A percentile compares a stretch with the other conserved stretches of the same genome.
These are phyloP conservation scores for Fusarium annulatum DNA, from an alignment of 2,329 filamentous ascomycete species.

Conservation along the genomic window DNA sequence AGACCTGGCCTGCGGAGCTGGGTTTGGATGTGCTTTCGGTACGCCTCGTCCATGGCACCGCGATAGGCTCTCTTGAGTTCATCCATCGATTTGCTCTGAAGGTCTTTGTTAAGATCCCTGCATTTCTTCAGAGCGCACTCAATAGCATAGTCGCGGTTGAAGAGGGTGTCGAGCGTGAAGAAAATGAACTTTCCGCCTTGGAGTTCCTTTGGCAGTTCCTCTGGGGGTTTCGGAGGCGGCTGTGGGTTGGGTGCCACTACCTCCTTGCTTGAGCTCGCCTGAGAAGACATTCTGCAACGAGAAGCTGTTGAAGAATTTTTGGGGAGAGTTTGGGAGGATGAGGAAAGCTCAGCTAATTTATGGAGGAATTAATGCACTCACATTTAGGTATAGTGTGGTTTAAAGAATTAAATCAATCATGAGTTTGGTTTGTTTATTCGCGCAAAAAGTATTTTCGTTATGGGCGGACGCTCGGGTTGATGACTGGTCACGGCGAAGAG, in stretches of 20 bases:
- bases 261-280: not conserved
- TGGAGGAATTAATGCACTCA: no score
- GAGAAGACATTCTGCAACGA: no score
- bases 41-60: not conserved
- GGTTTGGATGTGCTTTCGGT: not conserved
- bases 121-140: not conserved
- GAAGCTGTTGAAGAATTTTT: not conserved
- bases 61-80: not conserved
- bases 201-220: accelerated
- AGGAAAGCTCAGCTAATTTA: not conserved
- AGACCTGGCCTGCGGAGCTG: accelerated
- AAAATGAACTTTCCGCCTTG: not conserved
- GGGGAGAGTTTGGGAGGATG: no score
- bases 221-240: not conserved
- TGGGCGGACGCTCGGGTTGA: no score
- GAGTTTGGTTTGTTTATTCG: not conserved
- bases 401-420: not conserved
- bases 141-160: not conserved
- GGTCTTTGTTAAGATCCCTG: accelerated
- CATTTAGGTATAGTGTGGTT: not conserved
- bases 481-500: no score
- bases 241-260: accelerated
- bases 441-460: not conserved
- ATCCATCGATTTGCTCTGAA: not conserved
- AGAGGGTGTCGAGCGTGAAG: not conserved